phyloP scores from a whole-genome alignment of 352 stramenopile species.

The Blastocystis sp. region DNA sequence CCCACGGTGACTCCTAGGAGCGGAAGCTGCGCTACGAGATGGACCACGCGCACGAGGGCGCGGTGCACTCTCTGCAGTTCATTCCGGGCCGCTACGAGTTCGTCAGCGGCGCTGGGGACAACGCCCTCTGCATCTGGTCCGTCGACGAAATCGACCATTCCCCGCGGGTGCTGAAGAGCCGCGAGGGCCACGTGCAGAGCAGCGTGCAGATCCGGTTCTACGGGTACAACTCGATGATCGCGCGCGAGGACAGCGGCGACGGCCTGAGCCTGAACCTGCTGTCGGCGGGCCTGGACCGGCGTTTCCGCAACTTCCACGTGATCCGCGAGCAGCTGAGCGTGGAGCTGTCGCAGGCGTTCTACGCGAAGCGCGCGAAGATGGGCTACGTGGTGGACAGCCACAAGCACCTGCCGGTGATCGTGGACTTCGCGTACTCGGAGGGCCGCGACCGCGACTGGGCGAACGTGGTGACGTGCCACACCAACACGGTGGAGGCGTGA shows the following conservation, averaged over 20 bases:
- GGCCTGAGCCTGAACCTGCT: conserved; percentile 83
- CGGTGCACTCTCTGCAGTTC: conserved; percentile 43
- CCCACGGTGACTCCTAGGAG: background rate
- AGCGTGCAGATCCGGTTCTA: conserved; percentile 84
- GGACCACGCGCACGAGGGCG: conserved; percentile 32
- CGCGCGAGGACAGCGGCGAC: conserved; percentile 79
- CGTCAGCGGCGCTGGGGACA: conserved; percentile 74
- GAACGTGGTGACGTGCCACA: conserved; percentile 89
- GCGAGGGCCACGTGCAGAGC: conserved; percentile 77
- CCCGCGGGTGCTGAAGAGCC: conserved; percentile 21
- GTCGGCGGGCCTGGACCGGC: conserved; percentile 81
- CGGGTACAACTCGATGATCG: conserved; percentile 80
- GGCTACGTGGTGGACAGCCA: background rate
- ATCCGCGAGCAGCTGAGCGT: conserved; percentile 81
- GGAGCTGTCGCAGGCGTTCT: conserved; percentile 82
- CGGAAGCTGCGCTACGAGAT: conserved; percentile 18
- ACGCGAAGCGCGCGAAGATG: conserved; percentile 72
- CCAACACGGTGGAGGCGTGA: conserved; percentile 84
- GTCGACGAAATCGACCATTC: conserved; percentile 78
- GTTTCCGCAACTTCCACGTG: conserved; percentile 86
- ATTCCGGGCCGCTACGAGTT: conserved; percentile 26
- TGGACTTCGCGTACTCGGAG: conserved; percentile 84
- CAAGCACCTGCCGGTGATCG: conserved; percentile 21
- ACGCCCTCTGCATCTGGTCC: conserved; percentile 83
- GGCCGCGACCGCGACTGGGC: conserved; percentile 83